phyloP scores from a whole-genome alignment of 164 flowering plant genomes.

The Vitis rupestris region DNA sequence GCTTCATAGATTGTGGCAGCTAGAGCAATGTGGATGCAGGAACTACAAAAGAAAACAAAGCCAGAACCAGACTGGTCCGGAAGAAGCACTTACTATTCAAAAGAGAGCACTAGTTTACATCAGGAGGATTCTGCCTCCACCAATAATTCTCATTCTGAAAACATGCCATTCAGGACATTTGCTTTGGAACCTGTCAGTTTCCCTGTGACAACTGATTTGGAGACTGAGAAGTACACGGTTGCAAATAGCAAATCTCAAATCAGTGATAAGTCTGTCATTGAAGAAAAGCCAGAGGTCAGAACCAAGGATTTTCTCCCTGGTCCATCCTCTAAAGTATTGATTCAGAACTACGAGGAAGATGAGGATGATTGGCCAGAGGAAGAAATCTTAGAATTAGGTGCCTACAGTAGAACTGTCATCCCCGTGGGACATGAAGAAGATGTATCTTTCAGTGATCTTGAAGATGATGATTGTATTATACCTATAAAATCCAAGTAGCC shows the following conservation, averaged over 20 bases:
- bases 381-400: constrained; percentile 49
- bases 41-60: constrained; percentile 46
- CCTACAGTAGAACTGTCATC: constrained; percentile 30
- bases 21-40: constrained; percentile 66
- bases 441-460: constrained; percentile 84
- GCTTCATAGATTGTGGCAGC: constrained; percentile 49
- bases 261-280: constrained; percentile 42
- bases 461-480: constrained; percentile 38
- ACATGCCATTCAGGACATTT: constrained; percentile 20
- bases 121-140: constrained; percentile 27
- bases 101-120: constrained; percentile 14
- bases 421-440: constrained; percentile 69
- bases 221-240: constrained; percentile 40
- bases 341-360: constrained; percentile 42
- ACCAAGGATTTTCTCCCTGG: constrained; percentile 27
- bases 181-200: constrained; percentile 23
- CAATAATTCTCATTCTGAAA: constrained; percentile 18
- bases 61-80: constrained; percentile 31
- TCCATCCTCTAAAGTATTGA: constrained; percentile 26
- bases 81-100: constrained; percentile 17
- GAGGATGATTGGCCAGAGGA: constrained; percentile 86
- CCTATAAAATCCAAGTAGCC: constrained; percentile 34
- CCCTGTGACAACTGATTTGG: constrained; percentile 21
- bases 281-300: constrained; percentile 39
- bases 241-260: constrained; percentile 31